Percentiles rank a stretch among this genome's conserved stretches.
These are phyloP conservation scores for Paramyrothecium roridum DNA, from an alignment of 2,329 filamentous ascomycete genomes.

Conservation along the genomic window DNA sequence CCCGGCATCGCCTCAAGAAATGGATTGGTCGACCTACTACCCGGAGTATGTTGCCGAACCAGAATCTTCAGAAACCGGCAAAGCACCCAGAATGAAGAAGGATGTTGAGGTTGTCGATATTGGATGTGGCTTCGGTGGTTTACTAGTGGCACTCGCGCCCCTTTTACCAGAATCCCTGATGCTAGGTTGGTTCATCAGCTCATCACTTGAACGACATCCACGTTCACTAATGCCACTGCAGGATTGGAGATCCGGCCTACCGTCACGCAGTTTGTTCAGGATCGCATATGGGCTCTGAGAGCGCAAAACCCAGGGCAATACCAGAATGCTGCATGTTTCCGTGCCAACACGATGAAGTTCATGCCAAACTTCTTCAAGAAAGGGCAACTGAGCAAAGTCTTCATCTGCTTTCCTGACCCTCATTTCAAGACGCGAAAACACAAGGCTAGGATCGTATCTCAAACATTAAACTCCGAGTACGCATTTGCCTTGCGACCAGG, in stretches of 20 bases:
- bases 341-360: conserved; percentile 98
- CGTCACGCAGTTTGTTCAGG: conserved; percentile 86
- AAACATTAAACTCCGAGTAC: conserved; percentile 88
- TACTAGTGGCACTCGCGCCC: conserved; percentile 82
- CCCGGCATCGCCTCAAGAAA: conserved; percentile 71
- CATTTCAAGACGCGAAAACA: conserved; percentile 98
- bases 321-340: conserved; percentile 84
- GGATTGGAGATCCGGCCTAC: conserved; percentile 90
- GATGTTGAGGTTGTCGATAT: conserved; percentile 93
- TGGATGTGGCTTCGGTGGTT: conserved; percentile 91
- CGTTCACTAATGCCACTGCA: conserved; percentile 28
- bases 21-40: conserved; percentile 89
- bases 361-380: conserved; percentile 94
- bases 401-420: conserved; percentile 97
- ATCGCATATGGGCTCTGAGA: conserved; percentile 80
- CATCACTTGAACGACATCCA: neutral
- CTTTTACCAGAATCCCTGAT: conserved; percentile 78
- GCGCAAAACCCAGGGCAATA: conserved; percentile 61
- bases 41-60: conserved; percentile 62
- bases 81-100: conserved; percentile 38
- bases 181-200: conserved; percentile 55
- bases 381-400: conserved; percentile 81
- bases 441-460: conserved; percentile 90
- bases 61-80: conserved; percentile 21
- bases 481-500: conserved; percentile 81